Conservation (phyloP, 768 basidiomycete species). For the Peribolospora kevripleyi region DNA sequence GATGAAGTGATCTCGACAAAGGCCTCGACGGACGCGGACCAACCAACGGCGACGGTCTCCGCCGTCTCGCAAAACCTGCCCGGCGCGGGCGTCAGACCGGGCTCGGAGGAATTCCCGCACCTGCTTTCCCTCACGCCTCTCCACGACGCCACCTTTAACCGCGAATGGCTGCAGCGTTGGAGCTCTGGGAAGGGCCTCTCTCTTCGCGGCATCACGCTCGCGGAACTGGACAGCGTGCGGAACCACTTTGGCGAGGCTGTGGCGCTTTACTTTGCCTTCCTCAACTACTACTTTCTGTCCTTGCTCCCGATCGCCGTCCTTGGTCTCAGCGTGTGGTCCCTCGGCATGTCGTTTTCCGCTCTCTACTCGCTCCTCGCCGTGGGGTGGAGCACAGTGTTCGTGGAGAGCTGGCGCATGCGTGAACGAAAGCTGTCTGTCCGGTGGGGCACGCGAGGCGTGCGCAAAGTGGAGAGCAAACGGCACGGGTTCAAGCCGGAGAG, state of each 20-base stretch:
- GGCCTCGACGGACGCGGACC: slow-evolving; percentile 14
- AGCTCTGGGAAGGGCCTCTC: slow-evolving; percentile 9
- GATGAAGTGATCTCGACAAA: slow-evolving; percentile 61
- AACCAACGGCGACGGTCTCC: slow-evolving; percentile 1
- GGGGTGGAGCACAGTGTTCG: slow-evolving; percentile 65
- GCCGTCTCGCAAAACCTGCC: neutral
- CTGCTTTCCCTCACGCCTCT: slow-evolving; percentile 59
- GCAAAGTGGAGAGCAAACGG: slow-evolving; percentile 43
- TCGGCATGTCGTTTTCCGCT: slow-evolving; percentile 47
- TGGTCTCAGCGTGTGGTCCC: slow-evolving; percentile 44
- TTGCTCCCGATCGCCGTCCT: slow-evolving; percentile 50
- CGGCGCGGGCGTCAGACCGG: neutral
- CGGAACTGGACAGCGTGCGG: slow-evolving; percentile 43
- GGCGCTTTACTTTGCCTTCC: slow-evolving; percentile 31
- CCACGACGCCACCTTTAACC: slow-evolving; percentile 62
- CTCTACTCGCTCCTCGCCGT: slow-evolving; percentile 48
- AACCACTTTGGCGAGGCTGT: slow-evolving; percentile 64
- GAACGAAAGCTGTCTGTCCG: slow-evolving; percentile 60
- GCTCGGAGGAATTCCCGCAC: slow-evolving; percentile 42
- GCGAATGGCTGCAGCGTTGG: slow-evolving; percentile 54
- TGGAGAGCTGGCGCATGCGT: slow-evolving; percentile 76
- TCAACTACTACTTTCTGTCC: slow-evolving; percentile 42
- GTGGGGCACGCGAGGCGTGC: slow-evolving; percentile 56
- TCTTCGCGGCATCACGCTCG: slow-evolving; percentile 30
- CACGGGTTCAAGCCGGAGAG: slow-evolving; percentile 29